Base-by-base conservation (phyloP, 495 filamentous ascomycete species). In the Aspergillus diversus region DNA sequence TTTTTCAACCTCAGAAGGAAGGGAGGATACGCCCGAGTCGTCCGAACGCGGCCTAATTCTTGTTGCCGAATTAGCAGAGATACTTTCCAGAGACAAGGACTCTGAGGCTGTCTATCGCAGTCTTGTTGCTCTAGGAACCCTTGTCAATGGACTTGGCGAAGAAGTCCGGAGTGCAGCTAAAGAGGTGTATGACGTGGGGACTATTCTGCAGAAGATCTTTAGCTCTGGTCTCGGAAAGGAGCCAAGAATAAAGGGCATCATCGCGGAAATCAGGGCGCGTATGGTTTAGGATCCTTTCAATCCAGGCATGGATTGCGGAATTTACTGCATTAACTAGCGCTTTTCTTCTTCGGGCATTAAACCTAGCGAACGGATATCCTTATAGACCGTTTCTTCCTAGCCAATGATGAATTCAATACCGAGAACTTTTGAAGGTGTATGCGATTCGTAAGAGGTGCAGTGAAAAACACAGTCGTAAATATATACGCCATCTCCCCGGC, bases 81-180 rank as follows among this genome's bases (percentile, higher is more conserved):
- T 93, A 3, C 67, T 96, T 4, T 71, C 74, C 13, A 80, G 73
- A 7, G 88, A 91, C 60, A 85, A 77, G 8, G 94, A 97, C 66
- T 84, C 87, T 0, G 96, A 99, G 73, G 90, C 89, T 8, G 77
- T 92, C 32, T 98, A 91, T 75, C 83, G 96, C 47, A 87, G 87
- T 6, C 81, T 97, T 12, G 93, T 97, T 17, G 91, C 91, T 1
- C 68, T 90, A 0, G 96, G 96, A 0, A 98, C 93, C 33, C 69
- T 97, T 32, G 66, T 79, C 33, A 70, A 71, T 11, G 65, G 66
- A 33, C 67, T 84, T 5, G 78, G 74, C 3, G 73, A 81, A 13
- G 83, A 84, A 55, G 73, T 83, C 4, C 72, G 72, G 66, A 75
- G 70, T 66, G 84, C 83, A 3, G 76, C 82, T 34, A 81, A 75